Conservation (phyloP, 169 alveolate genomes). For the Plasmodium knowlesi region DNA sequence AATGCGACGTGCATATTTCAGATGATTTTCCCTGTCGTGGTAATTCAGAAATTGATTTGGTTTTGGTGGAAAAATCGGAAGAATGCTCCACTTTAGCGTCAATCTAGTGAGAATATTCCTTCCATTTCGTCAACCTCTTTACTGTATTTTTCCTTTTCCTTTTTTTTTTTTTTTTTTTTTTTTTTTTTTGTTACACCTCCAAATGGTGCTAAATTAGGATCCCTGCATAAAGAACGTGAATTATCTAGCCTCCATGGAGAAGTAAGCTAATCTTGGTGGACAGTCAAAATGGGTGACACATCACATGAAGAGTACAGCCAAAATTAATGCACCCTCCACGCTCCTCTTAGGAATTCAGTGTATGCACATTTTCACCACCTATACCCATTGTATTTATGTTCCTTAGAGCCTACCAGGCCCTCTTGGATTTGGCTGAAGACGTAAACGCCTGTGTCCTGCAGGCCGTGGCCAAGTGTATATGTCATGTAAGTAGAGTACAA, state of each 20-base stretch:
- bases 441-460: slow-evolving; percentile 49
- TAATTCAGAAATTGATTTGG: background rate
- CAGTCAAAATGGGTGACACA: background rate
- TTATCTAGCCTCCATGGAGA: slow-evolving; percentile 43
- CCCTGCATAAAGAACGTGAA: slow-evolving; percentile 57
- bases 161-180: background rate
- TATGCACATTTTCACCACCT: background rate
- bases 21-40: slow-evolving; percentile 68
- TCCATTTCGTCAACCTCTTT: background rate
- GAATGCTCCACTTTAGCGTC: background rate
- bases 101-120: background rate
- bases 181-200: background rate
- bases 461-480: slow-evolving; percentile 71
- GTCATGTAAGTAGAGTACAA: slow-evolving; percentile 42
- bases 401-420: slow-evolving; percentile 53
- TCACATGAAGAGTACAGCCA: background rate
- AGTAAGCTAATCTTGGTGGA: background rate
- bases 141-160: background rate
- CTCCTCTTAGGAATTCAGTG: background rate
- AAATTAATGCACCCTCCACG: background rate
- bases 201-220: slow-evolving; percentile 9
- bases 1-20: slow-evolving; percentile 61
- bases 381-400: background rate
- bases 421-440: slow-evolving; percentile 58
- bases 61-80: background rate